phyloP scores from a whole-genome alignment of 176 grass and related monocot species.

The Dactylis glomerata region DNA sequence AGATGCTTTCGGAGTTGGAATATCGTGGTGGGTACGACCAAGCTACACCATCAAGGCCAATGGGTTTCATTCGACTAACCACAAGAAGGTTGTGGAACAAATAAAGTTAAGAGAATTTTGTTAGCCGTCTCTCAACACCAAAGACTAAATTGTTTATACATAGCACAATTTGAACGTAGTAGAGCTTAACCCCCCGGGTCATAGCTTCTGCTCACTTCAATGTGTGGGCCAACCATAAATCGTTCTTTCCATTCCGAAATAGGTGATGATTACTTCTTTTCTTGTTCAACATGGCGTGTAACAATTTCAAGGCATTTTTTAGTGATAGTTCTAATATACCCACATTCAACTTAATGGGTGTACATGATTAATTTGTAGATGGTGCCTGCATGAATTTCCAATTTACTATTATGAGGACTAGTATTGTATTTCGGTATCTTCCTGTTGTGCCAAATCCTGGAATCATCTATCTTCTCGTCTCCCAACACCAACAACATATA shows the following conservation, averaged over 20 bases:
- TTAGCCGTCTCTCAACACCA: neutral
- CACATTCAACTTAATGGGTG: neutral
- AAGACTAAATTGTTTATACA: neutral
- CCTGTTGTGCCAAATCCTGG: neutral
- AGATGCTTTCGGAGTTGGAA: neutral
- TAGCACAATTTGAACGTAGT: neutral
- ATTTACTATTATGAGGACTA: neutral
- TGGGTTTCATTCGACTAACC: neutral
- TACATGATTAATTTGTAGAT: neutral
- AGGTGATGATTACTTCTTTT: neutral
- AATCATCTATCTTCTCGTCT: no score
- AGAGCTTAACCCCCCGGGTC: neutral
- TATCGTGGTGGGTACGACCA: neutral
- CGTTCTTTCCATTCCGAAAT: neutral
- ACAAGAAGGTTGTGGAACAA: neutral
- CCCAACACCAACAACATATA: neutral
- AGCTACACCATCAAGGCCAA: neutral
- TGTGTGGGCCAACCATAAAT: neutral
- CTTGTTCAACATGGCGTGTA: neutral
- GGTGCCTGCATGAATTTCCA: neutral
- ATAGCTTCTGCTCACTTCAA: neutral
- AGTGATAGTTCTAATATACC: neutral
- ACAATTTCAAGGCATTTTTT: neutral
- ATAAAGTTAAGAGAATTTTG: neutral
- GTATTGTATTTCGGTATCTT: neutral